Conservation (phyloP, 2,329 filamentous ascomycete genomes). For the Cephalotrichum gorgonifer region DNA sequence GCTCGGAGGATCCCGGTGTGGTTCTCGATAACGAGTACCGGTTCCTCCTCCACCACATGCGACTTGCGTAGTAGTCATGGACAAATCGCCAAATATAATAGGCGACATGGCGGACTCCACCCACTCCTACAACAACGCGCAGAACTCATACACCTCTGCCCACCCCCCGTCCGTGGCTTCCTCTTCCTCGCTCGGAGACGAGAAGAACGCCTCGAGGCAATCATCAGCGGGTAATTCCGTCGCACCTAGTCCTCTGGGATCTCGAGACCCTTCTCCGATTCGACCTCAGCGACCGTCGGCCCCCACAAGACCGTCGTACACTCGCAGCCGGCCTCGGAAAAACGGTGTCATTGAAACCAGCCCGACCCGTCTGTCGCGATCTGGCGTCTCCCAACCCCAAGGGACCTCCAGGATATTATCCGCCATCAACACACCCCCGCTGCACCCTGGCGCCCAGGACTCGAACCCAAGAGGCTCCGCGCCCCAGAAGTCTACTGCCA, state of each 20-base stretch:
- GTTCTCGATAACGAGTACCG: neutral
- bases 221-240: conserved; percentile 5
- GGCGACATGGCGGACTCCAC: neutral
- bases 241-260: conserved; percentile 10
- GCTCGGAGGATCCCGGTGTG: conserved; percentile 3
- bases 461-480: conserved; percentile 44
- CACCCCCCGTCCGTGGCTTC: conserved; percentile 2
- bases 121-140: neutral
- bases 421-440: conserved; percentile 54
- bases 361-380: conserved; percentile 41
- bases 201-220: conserved; percentile 1
- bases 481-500: conserved; percentile 49
- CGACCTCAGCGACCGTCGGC: conserved; percentile 25
- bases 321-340: conserved; percentile 47
- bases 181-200: conserved; percentile 2
- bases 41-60: conserved; percentile 5
- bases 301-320: conserved; percentile 21
- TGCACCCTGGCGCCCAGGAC: conserved; percentile 53
- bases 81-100: conserved; percentile 3
- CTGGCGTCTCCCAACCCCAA: conserved; percentile 47
- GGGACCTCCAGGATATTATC: conserved; percentile 59
- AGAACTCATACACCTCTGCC: neutral
- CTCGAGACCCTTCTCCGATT: conserved; percentile 37
- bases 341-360: conserved; percentile 56
- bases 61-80: conserved; percentile 5